Conservation (phyloP, 2,329 filamentous ascomycete genomes). For the Scleromitrula shiraiana region DNA sequence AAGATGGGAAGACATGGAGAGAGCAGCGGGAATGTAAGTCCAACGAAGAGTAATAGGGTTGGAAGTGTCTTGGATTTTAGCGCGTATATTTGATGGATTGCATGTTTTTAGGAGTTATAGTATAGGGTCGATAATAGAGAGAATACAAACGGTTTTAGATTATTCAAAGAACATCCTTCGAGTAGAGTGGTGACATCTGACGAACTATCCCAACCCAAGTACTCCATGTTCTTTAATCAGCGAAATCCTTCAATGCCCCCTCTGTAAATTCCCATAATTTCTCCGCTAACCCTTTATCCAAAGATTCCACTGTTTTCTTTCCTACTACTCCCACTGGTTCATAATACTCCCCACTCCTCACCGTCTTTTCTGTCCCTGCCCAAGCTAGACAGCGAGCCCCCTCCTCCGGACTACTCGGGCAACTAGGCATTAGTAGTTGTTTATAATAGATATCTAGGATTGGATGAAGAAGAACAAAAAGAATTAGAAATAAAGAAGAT, state of each 20-base stretch:
- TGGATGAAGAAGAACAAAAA: too few relatives aligned
- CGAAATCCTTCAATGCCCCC: not conserved
- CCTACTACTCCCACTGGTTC: not conserved
- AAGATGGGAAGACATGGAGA: slow-evolving; percentile 12
- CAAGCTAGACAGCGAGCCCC: not conserved
- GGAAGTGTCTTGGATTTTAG: slow-evolving; percentile 14
- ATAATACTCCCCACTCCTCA: not conserved
- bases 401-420: not conserved
- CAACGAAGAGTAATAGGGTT: not conserved
- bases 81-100: slow-evolving; percentile 18
- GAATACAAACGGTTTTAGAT: not conserved
- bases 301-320: not conserved
- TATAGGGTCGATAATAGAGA: not conserved
- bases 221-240: not conserved
- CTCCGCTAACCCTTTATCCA: not conserved
- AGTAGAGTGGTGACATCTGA: too few relatives aligned
- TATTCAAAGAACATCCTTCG: too few relatives aligned
- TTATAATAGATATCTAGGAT: too few relatives aligned
- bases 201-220: too few relatives aligned
- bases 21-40: slow-evolving; percentile 1
- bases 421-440: too few relatives aligned
- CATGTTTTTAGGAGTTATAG: not conserved
- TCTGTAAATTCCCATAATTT: not conserved
- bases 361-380: not conserved
- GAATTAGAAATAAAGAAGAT: too few relatives aligned